phyloP scores from a whole-genome alignment of 2,329 filamentous ascomycete species.

The Penicillium sp. region DNA sequence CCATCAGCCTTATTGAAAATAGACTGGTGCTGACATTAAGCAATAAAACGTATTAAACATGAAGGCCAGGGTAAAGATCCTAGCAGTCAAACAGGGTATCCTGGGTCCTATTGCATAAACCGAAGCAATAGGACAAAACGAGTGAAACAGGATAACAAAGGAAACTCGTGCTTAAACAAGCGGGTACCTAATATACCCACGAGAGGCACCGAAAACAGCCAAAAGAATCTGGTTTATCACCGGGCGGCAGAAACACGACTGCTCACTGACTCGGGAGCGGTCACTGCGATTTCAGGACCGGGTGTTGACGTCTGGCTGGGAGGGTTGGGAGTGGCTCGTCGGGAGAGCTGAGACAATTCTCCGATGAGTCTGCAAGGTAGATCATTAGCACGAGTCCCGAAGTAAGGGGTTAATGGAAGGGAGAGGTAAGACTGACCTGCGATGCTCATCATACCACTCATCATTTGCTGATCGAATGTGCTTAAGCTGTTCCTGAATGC shows the following conservation, averaged over 20 bases:
- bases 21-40: slow-evolving; percentile 9
- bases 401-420: neutral
- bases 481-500: slow-evolving; percentile 49
- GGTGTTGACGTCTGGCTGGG: slow-evolving; percentile 33
- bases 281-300: slow-evolving; percentile 20
- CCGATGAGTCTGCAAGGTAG: slow-evolving; percentile 35
- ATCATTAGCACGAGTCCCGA: neutral
- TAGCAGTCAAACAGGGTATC: slow-evolving; percentile 23
- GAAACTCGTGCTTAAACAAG: slow-evolving; percentile 18
- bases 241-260: slow-evolving; percentile 11
- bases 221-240: neutral
- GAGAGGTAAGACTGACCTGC: slow-evolving; percentile 33
- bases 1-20: neutral
- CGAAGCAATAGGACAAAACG: slow-evolving; percentile 18
- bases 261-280: slow-evolving; percentile 18
- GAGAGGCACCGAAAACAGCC: neutral
- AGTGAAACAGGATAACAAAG: slow-evolving; percentile 24
- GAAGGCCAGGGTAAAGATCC: slow-evolving; percentile 10
- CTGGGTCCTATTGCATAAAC: slow-evolving; percentile 26
- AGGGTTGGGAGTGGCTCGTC: slow-evolving; percentile 29
- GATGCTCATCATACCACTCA: slow-evolving; percentile 46
- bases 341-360: slow-evolving; percentile 38
- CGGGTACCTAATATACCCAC: neutral
- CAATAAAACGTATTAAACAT: slow-evolving; percentile 25
- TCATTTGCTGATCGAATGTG: slow-evolving; percentile 47